Conservation (phyloP, 2,329 filamentous ascomycete species). For the Pseudogymnoascus sp. region DNA sequence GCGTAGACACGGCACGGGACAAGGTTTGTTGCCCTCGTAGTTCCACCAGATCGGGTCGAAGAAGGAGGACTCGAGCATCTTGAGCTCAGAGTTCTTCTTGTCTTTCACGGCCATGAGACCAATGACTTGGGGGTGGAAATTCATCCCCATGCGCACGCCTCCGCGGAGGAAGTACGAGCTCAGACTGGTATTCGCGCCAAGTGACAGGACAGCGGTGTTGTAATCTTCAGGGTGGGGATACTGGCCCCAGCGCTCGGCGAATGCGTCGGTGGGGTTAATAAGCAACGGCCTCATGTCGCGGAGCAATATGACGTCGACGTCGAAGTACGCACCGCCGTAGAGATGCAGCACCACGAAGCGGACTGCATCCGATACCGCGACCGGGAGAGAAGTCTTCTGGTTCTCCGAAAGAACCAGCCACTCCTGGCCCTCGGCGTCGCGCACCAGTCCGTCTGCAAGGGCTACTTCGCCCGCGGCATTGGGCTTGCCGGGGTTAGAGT, state of each 20-base stretch:
- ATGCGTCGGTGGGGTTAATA: constrained; percentile 38
- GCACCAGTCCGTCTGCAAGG: constrained; percentile 43
- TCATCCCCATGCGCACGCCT: constrained; percentile 48
- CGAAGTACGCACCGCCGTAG: constrained; percentile 45
- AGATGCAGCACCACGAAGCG: constrained; percentile 47
- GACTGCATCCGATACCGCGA: constrained; percentile 48
- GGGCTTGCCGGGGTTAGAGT: constrained; percentile 38
- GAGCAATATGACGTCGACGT: constrained; percentile 48
- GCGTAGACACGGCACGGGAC: constrained; percentile 45
- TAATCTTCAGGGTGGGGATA: constrained; percentile 45
- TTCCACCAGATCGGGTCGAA: constrained; percentile 52
- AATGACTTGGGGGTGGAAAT: constrained; percentile 47
- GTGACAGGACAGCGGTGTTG: constrained; percentile 49
- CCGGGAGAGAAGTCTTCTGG: constrained; percentile 49
- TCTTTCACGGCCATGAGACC: constrained; percentile 51
- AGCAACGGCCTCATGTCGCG: constrained; percentile 47
- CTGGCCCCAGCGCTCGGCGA: constrained; percentile 48
- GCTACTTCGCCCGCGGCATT: constrained; percentile 27
- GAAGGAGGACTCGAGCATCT: constrained; percentile 49
- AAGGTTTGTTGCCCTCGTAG: constrained; percentile 35
- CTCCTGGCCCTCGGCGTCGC: constrained; percentile 41
- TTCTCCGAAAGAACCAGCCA: constrained; percentile 46
- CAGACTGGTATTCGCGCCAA: constrained; percentile 46
- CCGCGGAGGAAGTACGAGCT: constrained; percentile 47
- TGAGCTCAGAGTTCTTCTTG: constrained; percentile 42